Conservation (phyloP, 768 basidiomycete species). For the Xerocomellus chrysenteron region DNA sequence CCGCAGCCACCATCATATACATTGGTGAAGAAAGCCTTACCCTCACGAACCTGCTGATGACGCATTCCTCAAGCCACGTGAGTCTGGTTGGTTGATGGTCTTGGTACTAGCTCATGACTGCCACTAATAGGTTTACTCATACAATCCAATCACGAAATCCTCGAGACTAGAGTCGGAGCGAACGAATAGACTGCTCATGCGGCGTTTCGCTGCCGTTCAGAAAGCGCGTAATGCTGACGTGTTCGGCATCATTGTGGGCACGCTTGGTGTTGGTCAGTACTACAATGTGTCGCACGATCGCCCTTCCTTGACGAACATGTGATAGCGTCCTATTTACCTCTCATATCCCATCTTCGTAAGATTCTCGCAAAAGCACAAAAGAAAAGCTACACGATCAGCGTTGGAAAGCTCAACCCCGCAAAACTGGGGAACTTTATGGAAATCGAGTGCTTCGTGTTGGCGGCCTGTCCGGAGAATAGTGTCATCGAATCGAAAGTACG, state of each 20-base stretch:
- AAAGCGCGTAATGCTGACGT: conserved; percentile 90
- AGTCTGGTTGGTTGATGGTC: conserved; percentile 13
- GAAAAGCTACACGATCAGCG: conserved; percentile 93
- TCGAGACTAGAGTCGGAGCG: conserved; percentile 59
- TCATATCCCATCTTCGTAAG: conserved; percentile 78
- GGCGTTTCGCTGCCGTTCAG: conserved; percentile 84
- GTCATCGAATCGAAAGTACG: conserved; percentile 68
- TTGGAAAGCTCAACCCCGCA: conserved; percentile 92
- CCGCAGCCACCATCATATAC: conserved; percentile 41
- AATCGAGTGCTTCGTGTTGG: conserved; percentile 92
- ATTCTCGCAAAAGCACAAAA: conserved; percentile 67
- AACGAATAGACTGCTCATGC: conserved; percentile 85
- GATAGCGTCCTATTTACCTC: conserved; percentile 78
- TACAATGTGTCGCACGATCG: not conserved
- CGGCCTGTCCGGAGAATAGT: conserved; percentile 93
- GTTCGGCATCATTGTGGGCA: conserved; percentile 93
- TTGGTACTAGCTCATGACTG: not conserved
- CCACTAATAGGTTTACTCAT: conserved; percentile 65
- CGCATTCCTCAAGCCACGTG: conserved; percentile 66
- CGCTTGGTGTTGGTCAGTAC: conserved; percentile 78
- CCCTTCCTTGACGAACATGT: not conserved
- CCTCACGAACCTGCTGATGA: conserved; percentile 85
- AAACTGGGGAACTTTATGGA: conserved; percentile 96
- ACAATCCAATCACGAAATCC: conserved; percentile 55
- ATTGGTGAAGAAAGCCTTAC: conserved; percentile 80